Percentiles rank a stretch among this genome's conserved stretches.
These are phyloP conservation scores for Arthonia radiata DNA, from an alignment of 495 filamentous ascomycete species.

Conservation along the genomic window DNA sequence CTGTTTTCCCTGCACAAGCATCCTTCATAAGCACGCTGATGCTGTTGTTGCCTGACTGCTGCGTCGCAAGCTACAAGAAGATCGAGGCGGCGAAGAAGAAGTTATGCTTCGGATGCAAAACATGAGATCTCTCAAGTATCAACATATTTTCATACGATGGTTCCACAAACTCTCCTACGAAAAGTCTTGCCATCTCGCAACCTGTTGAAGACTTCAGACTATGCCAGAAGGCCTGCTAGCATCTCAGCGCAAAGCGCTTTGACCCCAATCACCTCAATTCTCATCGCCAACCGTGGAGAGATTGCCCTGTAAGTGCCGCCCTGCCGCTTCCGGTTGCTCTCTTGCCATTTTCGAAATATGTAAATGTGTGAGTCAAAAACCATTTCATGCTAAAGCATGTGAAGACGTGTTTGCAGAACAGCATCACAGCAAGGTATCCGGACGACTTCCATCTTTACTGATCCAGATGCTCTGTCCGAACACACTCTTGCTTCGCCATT, in stretches of 20 bases:
- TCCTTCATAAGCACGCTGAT: too few species aligned
- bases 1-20: too few species aligned
- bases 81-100: too few species aligned
- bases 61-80: too few species aligned
- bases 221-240: too few species aligned
- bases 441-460: slow-evolving; percentile 85
- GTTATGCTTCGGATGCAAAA: background rate
- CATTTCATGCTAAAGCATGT: slow-evolving; percentile 1
- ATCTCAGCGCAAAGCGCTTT: too few species aligned
- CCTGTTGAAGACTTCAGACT: too few species aligned
- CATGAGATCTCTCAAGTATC: background rate
- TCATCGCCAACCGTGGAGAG: slow-evolving; percentile 93
- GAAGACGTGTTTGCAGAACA: slow-evolving; percentile 59
- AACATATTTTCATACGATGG: background rate
- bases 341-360: too few species aligned
- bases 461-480: slow-evolving; percentile 65
- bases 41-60: too few species aligned
- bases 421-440: slow-evolving; percentile 72
- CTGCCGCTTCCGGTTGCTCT: background rate
- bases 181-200: background rate
- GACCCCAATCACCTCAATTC: slow-evolving; percentile 50
- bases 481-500: slow-evolving; percentile 70
- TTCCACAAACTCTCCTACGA: background rate
- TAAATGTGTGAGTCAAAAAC: too few species aligned
- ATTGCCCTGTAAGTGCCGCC: slow-evolving; percentile 47